Percentiles rank a stretch among this genome's conserved stretches.
phyloP scores from a whole-genome alignment of 208 protist genomes.

The Lotmaria passim region DNA sequence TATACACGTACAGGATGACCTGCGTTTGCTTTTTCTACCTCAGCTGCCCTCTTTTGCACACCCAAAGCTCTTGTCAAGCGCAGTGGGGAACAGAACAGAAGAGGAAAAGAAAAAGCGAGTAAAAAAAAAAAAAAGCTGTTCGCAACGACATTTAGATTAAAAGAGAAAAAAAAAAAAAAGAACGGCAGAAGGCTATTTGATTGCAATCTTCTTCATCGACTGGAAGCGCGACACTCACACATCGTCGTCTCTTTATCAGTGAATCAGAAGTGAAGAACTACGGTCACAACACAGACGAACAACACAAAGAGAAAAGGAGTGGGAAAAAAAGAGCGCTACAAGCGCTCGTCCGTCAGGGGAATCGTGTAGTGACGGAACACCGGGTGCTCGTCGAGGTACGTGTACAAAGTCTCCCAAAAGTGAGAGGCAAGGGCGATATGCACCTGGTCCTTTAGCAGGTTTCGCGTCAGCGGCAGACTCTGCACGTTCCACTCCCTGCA shows the following conservation, averaged over 20 bases:
- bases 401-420: constrained; percentile 88
- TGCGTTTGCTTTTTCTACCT: neutral
- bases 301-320: neutral
- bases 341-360: constrained; percentile 41
- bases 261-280: too few species aligned
- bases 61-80: too few species aligned
- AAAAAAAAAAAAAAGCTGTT: too few species aligned
- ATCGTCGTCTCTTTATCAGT: too few species aligned
- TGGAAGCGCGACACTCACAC: too few species aligned
- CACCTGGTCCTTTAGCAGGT: constrained; percentile 74
- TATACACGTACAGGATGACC: constrained; percentile 1
- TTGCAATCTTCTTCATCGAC: too few species aligned
- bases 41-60: neutral
- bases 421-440: constrained; percentile 76
- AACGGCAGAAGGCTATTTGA: too few species aligned
- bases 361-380: constrained; percentile 82
- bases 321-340: constrained; percentile 19
- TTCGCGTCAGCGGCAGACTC: constrained; percentile 74
- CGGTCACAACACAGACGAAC: neutral
- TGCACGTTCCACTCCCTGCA: constrained; percentile 81
- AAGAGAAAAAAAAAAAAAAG: too few species aligned
- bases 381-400: constrained; percentile 79
- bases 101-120: too few species aligned
- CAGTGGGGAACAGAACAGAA: too few species aligned
- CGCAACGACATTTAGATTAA: too few species aligned